Base-by-base conservation (phyloP, 805 yeast species). In the Lipomyces starkeyi region DNA sequence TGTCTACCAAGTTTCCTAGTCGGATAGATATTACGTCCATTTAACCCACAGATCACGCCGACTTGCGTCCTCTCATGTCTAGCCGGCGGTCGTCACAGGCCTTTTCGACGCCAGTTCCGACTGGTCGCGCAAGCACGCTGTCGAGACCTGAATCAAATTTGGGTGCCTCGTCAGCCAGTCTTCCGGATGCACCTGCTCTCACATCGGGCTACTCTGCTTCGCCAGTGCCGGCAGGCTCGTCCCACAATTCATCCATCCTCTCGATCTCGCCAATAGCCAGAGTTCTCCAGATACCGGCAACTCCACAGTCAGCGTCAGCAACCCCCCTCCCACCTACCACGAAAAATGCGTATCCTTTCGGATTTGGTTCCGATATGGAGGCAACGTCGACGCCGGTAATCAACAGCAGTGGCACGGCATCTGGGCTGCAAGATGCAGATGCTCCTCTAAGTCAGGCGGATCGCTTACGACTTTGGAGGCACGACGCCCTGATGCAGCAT, bases 401-500 rank as follows among this genome's bases (percentile, higher is more conserved):
- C 6, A n/a, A 37, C 35, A 43, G 37, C 14, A n/a, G 47, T 20
- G 55, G 25, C 29, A 6, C 11, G 40, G 34, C 56, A 22, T 14
- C 37, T 32, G 25, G 49, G 9, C 56, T 25, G 34, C 56, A 53
- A 14, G 56, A 53, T 11, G 14, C n/a, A 2, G 27, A 49, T 13
- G 29, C 62, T 17, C 17, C 49, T n/a, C n/a, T 62, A 35, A 29
- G 59, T 22, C 70, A 63, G 40, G 69, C 95, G 93, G 98, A 94
- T 71, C 87, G 88, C 73, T 83, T 95, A 47, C 80, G 98, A 58
- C 81, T 91, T 35, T 95, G 98, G 99, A 82, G 98, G 59, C 96
- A 93, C 71, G 97, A 93, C 76, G 97, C 99, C 0, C 78, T 90
- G 65, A 88, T 90, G 89, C 97, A 93, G 74, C 98, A 93, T 77